Evolutionary conservation across 2,329 filamentous ascomycete species (phyloP).

Genomic region (Aspergillus fumigatus): DNA sequence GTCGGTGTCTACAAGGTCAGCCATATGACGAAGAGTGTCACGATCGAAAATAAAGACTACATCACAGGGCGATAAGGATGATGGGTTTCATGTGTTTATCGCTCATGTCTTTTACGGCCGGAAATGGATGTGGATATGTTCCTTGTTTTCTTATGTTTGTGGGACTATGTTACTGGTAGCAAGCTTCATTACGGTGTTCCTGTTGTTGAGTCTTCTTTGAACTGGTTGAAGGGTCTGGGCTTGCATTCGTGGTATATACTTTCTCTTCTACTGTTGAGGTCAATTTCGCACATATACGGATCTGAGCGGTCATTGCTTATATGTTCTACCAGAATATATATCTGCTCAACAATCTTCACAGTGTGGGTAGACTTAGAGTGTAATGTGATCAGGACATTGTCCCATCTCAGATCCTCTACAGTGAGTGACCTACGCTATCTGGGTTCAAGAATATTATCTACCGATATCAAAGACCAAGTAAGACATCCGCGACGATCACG

Average conservation of each 20-base stretch:
- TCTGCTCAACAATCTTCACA: neutral
- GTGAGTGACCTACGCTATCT: neutral
- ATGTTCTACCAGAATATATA: neutral
- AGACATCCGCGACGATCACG: neutral
- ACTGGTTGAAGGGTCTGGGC: neutral
- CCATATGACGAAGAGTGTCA: constrained; percentile 94
- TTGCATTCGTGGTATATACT: neutral
- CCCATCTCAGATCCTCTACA: no score
- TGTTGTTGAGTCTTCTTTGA: neutral
- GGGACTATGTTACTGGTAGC: neutral
- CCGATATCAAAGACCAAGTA: neutral
- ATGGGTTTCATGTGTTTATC: neutral
- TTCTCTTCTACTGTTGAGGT: neutral
- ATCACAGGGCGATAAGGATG: constrained; percentile 43
- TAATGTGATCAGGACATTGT: no score
- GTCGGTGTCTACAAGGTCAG: constrained; percentile 99
- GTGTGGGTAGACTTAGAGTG: no score
- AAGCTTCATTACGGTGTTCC: neutral
- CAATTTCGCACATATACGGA: neutral
- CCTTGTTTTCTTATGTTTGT: neutral
- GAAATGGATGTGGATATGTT: neutral
- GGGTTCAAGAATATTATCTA: neutral
- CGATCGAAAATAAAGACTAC: constrained; percentile 80
- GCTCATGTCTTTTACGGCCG: neutral
- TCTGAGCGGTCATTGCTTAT: neutral